phyloP scores from a whole-genome alignment of 176 grass and related monocot genomes.

The sorghum (Sorghum bicolor) region DNA sequence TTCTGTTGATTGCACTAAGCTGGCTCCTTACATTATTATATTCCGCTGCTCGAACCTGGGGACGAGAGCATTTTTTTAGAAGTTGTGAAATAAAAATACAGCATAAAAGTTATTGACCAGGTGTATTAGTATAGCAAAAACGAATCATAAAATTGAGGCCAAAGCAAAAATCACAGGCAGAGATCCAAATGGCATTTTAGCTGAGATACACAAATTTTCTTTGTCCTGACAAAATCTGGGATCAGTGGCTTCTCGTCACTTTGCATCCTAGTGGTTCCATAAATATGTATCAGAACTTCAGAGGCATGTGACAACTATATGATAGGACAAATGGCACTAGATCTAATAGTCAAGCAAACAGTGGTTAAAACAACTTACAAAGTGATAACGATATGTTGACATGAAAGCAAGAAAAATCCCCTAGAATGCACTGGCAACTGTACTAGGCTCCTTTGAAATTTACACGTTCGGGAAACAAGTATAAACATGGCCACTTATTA shows the following conservation, averaged over 20 bases:
- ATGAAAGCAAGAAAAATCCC: background rate
- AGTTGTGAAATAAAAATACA: background rate
- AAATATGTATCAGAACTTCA: background rate
- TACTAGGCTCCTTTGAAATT: background rate
- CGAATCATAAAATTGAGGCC: background rate
- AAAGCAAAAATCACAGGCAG: background rate
- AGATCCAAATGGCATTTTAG: background rate
- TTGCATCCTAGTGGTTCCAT: background rate
- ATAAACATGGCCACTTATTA: background rate
- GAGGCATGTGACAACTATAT: background rate
- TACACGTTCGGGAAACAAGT: background rate
- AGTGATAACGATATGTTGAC: background rate
- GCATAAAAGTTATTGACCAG: background rate
- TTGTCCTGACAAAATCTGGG: background rate
- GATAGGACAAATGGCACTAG: background rate
- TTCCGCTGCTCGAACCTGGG: constrained; percentile 72
- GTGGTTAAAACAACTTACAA: background rate
- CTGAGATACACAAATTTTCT: background rate
- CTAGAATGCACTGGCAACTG: background rate
- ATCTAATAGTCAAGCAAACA: background rate
- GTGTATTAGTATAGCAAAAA: background rate
- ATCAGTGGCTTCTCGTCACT: background rate
- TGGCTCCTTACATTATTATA: constrained; percentile 95
- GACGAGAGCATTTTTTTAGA: background rate
- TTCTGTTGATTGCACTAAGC: constrained; percentile 92